A percentile compares a stretch with the other conserved stretches of the same genome.
These are phyloP conservation scores for Wallacemonas sp. DNA, from an alignment of 208 protist genomes.

Conservation along the genomic window DNA sequence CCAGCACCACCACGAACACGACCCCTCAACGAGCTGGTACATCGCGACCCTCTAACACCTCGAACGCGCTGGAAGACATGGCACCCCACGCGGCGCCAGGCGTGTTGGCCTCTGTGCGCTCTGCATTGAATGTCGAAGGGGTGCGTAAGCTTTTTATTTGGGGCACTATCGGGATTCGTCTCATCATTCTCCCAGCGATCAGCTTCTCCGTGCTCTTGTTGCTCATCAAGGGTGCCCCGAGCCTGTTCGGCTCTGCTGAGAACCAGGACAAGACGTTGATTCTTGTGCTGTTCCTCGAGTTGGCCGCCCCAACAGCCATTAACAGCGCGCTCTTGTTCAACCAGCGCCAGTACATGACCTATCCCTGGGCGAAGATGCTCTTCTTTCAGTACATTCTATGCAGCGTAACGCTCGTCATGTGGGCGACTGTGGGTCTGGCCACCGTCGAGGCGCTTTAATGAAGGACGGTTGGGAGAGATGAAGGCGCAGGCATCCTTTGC, in stretches of 20 bases:
- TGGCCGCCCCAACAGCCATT: constrained; percentile 35
- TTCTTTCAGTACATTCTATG: constrained; percentile 44
- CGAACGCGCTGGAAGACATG: no score
- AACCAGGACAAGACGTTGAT: constrained; percentile 56
- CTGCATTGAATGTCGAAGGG: constrained; percentile 34
- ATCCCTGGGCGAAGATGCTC: constrained; percentile 39
- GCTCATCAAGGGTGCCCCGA: constrained; percentile 35
- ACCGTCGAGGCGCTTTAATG: constrained; percentile 4
- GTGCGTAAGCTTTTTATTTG: constrained; percentile 59
- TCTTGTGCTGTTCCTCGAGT: constrained; percentile 55
- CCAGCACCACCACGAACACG: no score
- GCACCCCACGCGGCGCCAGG: constrained; percentile 33
- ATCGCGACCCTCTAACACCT: no score
- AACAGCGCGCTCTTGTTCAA: constrained; percentile 46
- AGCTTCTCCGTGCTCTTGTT: constrained; percentile 48
- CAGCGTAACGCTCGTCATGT: constrained; percentile 29
- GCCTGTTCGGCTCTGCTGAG: constrained; percentile 50
- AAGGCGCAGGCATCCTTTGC: background rate
- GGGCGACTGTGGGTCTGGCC: constrained; percentile 27
- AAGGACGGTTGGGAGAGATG: background rate
- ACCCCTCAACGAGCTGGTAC: no score
- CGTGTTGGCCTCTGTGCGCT: constrained; percentile 14
- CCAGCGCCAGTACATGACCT: constrained; percentile 30
- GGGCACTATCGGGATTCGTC: constrained; percentile 50
- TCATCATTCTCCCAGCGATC: constrained; percentile 56